Evolutionary conservation across 1,139 yeast genomes (phyloP), one percentile per base, ranked within the genome.

Genomic region (Candida sp.): DNA sequence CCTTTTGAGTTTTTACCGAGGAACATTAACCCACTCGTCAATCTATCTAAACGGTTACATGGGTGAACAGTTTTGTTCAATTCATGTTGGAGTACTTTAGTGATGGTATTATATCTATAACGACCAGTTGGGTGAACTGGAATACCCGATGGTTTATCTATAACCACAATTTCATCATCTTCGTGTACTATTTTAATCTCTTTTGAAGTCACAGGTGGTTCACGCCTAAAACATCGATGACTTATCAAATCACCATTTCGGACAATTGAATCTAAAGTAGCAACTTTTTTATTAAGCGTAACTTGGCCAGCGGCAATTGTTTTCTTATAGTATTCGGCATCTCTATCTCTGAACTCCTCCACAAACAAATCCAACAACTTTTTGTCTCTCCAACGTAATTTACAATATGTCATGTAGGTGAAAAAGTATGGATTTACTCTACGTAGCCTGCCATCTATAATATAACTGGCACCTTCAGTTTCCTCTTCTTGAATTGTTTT

Each of bases 81-180:
- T 48, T 89, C 91, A 44, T 79, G 81, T 58, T 86, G 82, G 49
- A 91, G 64, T 19, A 89, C 81, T 60, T 85, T 87, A n/a, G 95
- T 88, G 12, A 91, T 80, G 1, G 97, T 82, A 60, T 93, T 93
- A 64, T 80, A 89, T 47, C 96, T 71, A 64, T 84, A 93, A 46
- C 98, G 70, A 0, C 99, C 99, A 0, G 98, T 87, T 1, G 99
- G 99, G 61, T 93, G 99, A 1, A 86, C 97, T 0, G 99, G 98
- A 4, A 93, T 79, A 0, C 99, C 97, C 3, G 95, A 79, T 0
- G 99, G 99, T 54, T 93, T 93, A 61, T 93, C 96, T 25, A 95
- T 86, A 1, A 87, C 97, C 5, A 93, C 74, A 30, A 90, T 64
- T 42, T 87, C 80, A 15, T 87, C 93, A 58, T 89, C 85, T 57